phyloP scores from a whole-genome alignment of 805 yeast species.

The Sporopachydermia lactativora region DNA sequence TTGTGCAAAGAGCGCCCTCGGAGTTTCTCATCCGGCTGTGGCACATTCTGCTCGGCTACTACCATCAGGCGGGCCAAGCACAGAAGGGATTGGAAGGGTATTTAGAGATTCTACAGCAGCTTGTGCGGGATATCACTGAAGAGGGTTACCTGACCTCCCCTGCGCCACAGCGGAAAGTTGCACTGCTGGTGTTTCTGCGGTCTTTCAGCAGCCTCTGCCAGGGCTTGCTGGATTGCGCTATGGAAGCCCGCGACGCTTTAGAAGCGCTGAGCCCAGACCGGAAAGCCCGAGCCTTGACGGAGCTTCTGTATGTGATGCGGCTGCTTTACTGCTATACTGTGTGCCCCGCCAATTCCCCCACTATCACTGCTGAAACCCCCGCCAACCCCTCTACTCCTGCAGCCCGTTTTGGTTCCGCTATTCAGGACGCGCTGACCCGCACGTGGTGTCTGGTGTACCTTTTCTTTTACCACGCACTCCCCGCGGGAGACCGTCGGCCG shows the following conservation, averaged over 20 bases:
- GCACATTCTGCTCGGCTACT: slow-evolving; percentile 52
- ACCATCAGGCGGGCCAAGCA: slow-evolving; percentile 25
- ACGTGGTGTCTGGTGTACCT: slow-evolving; percentile 3
- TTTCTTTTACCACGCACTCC: slow-evolving; percentile 1
- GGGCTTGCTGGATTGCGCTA: slow-evolving; percentile 9
- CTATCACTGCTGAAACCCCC: no score
- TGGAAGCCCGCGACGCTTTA: neutral
- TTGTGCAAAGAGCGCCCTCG: slow-evolving; percentile 49
- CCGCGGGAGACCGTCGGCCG: neutral
- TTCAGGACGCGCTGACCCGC: slow-evolving; percentile 15
- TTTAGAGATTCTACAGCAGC: slow-evolving; percentile 27
- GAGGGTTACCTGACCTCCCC: slow-evolving; percentile 13
- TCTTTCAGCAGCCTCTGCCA: slow-evolving; percentile 37
- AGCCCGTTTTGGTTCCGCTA: no score
- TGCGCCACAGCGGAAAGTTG: slow-evolving; percentile 23
- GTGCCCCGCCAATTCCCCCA: no score
- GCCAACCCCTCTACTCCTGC: no score
- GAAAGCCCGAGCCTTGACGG: slow-evolving; percentile 6
- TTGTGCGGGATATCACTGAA: slow-evolving; percentile 24
- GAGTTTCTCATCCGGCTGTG: slow-evolving; percentile 61
- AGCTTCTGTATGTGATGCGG: slow-evolving; percentile 16
- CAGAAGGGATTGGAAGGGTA: slow-evolving; percentile 35
- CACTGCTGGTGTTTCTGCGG: slow-evolving; percentile 35
- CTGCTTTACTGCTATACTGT: slow-evolving; percentile 20
- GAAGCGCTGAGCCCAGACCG: slow-evolving; percentile 5